A percentile compares a stretch with the other conserved stretches of the same genome.
Conservation (phyloP, 73 alveolate genomes). For the Uronychia setigera region DNA sequence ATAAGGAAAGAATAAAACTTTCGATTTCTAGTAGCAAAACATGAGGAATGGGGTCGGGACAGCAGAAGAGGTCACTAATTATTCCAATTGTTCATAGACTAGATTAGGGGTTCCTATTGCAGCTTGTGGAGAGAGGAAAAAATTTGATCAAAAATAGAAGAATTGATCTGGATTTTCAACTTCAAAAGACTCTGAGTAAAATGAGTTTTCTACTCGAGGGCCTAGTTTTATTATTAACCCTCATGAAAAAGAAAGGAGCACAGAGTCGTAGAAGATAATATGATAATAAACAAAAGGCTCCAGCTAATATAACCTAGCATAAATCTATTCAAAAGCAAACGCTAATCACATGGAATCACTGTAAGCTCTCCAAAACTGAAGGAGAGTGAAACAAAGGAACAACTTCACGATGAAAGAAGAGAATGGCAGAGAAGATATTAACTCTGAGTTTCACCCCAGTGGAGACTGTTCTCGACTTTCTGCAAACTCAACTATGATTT, state of each 20-base stretch:
- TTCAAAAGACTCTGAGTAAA: not conserved
- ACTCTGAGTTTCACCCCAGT: too few relatives aligned
- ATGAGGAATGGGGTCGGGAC: not conserved
- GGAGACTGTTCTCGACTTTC: not conserved
- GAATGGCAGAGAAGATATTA: not conserved
- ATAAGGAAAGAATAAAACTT: not conserved
- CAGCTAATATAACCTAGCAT: not conserved
- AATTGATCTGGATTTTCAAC: not conserved
- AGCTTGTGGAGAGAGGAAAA: not conserved
- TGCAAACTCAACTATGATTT: not conserved
- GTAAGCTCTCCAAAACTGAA: not conserved
- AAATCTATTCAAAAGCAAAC: not conserved
- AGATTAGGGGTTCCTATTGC: too few relatives aligned
- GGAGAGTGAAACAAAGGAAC: not conserved
- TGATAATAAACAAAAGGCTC: not conserved
- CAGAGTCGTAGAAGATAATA: not conserved
- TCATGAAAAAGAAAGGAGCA: not conserved
- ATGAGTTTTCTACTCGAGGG: too few relatives aligned
- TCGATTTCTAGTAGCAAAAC: not conserved
- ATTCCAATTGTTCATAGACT: too few relatives aligned
- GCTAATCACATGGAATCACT: too few relatives aligned
- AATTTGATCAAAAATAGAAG: not conserved
- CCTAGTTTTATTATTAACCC: not conserved
- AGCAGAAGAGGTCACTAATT: too few relatives aligned
- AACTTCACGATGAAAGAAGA: not conserved